phyloP scores from a whole-genome alignment of 495 filamentous ascomycete species.

The Aspergillus affinis region DNA sequence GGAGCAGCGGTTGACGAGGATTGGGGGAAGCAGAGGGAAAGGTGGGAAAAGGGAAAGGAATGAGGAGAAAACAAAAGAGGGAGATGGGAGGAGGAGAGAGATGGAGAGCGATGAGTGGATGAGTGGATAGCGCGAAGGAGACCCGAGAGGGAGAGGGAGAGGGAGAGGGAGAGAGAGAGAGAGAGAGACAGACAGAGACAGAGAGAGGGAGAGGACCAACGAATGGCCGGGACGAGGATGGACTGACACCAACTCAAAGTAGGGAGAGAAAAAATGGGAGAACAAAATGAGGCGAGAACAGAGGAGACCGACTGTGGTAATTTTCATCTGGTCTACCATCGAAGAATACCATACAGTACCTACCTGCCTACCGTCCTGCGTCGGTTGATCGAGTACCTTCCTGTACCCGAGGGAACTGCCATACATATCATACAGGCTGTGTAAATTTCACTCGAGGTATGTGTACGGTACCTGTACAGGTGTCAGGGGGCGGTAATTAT shows the following conservation, averaged over 20 bases:
- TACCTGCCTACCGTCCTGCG: too few species aligned
- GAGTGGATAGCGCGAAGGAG: not conserved
- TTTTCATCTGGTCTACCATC: too few species aligned
- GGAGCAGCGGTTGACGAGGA: conserved; percentile 18
- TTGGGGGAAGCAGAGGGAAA: conserved; percentile 15
- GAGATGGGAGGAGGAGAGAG: not conserved
- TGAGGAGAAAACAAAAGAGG: conserved; percentile 15
- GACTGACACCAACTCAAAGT: conserved; percentile 9
- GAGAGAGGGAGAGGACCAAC: conserved; percentile 4
- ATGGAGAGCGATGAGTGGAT: conserved; percentile 9
- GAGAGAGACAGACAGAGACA: conserved; percentile 1
- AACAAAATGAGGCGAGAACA: conserved; percentile 12
- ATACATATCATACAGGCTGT: too few species aligned
- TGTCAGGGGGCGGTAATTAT: too few species aligned
- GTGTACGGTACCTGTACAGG: too few species aligned
- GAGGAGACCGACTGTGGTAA: not conserved
- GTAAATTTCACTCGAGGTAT: too few species aligned
- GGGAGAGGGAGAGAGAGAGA: not conserved
- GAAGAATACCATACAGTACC: too few species aligned
- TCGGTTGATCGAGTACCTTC: not conserved
- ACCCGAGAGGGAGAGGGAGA: conserved; percentile 1
- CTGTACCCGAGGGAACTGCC: not conserved
- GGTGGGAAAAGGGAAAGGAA: conserved; percentile 24
- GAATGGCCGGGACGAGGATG: conserved; percentile 12
- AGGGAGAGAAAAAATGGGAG: not conserved